Base-by-base conservation (phyloP, 106 monocot species). In the Ottelia alismoides region DNA sequence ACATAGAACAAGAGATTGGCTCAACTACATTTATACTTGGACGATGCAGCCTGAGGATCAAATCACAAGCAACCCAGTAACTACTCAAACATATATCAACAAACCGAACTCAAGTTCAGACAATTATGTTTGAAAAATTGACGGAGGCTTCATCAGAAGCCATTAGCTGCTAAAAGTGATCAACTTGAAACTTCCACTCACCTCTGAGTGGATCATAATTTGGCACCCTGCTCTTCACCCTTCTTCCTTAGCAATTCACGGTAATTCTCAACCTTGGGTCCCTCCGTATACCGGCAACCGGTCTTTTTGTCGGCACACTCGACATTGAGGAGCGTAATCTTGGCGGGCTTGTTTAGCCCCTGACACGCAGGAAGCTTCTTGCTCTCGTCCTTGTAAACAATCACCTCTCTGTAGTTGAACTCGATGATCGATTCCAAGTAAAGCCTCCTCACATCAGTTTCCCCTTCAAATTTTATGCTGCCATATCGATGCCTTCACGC, bases 111-210 rank as follows among this genome's bases (percentile, higher is more conserved):
- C n/a, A n/a, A n/a, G n/a, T n/a, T n/a, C n/a, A n/a, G n/a, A n/a
- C n/a, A n/a, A n/a, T n/a, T n/a, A n/a, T n/a, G n/a, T n/a, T n/a
- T n/a, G n/a, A n/a, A n/a, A n/a, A n/a, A n/a, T n/a, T n/a, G n/a
- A n/a, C n/a, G n/a, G n/a, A n/a, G n/a, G n/a, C n/a, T n/a, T 57
- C 68, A 27, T 25, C 55, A n/a, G n/a, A 53, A 86, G 60, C 21
- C 52, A 54, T 17, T 87, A 93, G 16, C 45, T 4, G 66, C 87
- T 87, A n/a, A 73, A 96, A 96, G 54, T 96, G 88, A 30, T 82
- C 62, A 59, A 96, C 96, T 63, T 65, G 76, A 66, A 96, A 96
- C 44, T 74, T 85, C 96, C 96, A 96, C 53, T 96, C 96, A 0
- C 81, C 96, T 55, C 79, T 74, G 11, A 35, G 60, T 3, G 96